These are phyloP conservation scores for Ophiocordyceps camponoti-rufipedis DNA, from an alignment of 2,329 filamentous ascomycete species.

Conservation along the genomic window DNA sequence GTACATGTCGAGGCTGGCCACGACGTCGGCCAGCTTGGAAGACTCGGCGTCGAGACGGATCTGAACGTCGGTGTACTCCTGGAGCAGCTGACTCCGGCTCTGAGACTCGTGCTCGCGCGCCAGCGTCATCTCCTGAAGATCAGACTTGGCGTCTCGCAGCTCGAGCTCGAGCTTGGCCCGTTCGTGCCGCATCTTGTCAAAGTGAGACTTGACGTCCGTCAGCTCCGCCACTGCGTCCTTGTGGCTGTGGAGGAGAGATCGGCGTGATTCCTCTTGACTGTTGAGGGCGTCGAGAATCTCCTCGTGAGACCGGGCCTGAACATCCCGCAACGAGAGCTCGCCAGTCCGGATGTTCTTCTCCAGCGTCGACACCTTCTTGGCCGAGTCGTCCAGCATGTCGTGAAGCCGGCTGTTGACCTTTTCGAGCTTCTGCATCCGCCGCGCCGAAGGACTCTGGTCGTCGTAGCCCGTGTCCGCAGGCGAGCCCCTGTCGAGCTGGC, in stretches of 20 bases:
- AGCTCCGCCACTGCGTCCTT: constrained; percentile 75
- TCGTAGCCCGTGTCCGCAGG: constrained; percentile 47
- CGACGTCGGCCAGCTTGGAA: constrained; percentile 69
- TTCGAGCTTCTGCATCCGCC: constrained; percentile 79
- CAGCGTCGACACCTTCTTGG: constrained; percentile 76
- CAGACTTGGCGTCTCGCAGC: constrained; percentile 64
- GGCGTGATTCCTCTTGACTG: constrained; percentile 77
- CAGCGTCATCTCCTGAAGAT: constrained; percentile 61
- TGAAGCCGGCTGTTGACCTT: constrained; percentile 82
- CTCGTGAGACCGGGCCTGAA: constrained; percentile 85
- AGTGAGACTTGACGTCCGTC: constrained; percentile 68
- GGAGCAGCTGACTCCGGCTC: constrained; percentile 73
- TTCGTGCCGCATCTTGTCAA: constrained; percentile 71
- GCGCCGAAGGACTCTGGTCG: constrained; percentile 62
- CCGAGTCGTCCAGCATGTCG: constrained; percentile 85
- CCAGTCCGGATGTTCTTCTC: constrained; percentile 77
- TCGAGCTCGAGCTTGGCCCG: constrained; percentile 70
- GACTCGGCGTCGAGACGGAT: constrained; percentile 81
- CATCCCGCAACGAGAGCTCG: constrained; percentile 73
- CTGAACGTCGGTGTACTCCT: constrained; percentile 86
- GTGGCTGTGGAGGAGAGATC: constrained; percentile 65
- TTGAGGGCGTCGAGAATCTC: constrained; percentile 86
- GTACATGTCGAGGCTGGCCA: constrained; percentile 71
- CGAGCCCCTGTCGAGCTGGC: constrained; percentile 56
- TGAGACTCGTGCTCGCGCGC: constrained; percentile 73